Conservation (phyloP, 1,284 basidiomycete genomes). For the Trichosporon sp. region DNA sequence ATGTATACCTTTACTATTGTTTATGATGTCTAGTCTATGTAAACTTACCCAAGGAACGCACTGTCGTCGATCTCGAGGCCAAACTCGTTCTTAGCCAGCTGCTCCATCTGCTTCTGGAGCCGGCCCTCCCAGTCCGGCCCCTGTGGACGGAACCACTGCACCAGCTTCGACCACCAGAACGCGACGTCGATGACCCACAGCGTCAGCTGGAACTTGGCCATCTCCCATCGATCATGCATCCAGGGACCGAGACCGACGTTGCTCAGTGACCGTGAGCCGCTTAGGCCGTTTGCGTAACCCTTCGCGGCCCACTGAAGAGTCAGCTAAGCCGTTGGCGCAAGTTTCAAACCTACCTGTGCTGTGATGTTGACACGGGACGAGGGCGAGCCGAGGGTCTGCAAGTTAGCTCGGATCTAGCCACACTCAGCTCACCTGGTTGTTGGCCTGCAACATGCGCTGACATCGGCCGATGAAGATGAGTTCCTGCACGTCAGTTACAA, state of each 20-base stretch:
- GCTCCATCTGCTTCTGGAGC: constrained; percentile 45
- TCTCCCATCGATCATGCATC: constrained; percentile 41
- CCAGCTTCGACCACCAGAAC: constrained; percentile 43
- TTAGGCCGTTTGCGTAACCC: constrained; percentile 53
- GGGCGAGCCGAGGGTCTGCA: constrained; percentile 66
- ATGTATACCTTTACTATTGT: neutral
- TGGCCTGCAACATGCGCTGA: constrained; percentile 61
- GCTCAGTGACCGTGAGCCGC: constrained; percentile 49
- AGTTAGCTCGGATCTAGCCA: constrained; percentile 46
- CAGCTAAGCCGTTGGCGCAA: neutral
- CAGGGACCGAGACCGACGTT: constrained; percentile 42
- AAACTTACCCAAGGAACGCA: constrained; percentile 43
- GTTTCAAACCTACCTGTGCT: constrained; percentile 50
- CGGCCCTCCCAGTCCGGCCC: constrained; percentile 43
- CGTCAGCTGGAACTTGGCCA: constrained; percentile 47
- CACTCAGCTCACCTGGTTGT: constrained; percentile 51
- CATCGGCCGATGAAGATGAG: constrained; percentile 76
- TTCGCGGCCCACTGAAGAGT: constrained; percentile 46
- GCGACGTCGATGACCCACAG: constrained; percentile 49
- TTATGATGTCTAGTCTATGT: neutral
- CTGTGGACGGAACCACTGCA: constrained; percentile 33
- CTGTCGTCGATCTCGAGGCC: constrained; percentile 51
- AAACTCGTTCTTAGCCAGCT: constrained; percentile 51
- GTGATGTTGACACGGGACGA: constrained; percentile 82
- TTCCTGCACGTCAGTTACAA: constrained; percentile 52